Evolutionary conservation across 2,329 filamentous ascomycete genomes (phyloP).

Genomic region (Trichoderma sp.): DNA sequence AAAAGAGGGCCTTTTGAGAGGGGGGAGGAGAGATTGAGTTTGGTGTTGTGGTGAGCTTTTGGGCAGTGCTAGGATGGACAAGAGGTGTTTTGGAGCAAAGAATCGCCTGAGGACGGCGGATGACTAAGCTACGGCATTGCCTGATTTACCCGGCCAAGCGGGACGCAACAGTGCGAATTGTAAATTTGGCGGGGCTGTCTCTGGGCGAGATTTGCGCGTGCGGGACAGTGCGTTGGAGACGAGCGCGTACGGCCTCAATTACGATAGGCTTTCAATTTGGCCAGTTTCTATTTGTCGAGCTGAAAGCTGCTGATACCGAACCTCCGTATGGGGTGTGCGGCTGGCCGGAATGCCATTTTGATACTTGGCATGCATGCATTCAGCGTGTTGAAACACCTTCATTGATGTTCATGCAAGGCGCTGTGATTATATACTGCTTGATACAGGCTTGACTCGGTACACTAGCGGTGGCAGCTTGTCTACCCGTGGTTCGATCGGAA

Average conservation of each 20-base stretch:
- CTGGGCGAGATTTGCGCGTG: neutral
- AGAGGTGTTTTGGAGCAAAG: constrained; percentile 32
- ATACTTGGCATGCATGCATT: neutral
- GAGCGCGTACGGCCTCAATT: neutral
- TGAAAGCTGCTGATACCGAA: constrained; percentile 1
- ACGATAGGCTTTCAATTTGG: constrained; percentile 26
- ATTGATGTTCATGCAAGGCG: neutral
- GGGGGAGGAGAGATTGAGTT: constrained; percentile 15
- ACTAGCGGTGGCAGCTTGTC: neutral
- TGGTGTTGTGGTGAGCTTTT: constrained; percentile 25
- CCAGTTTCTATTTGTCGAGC: constrained; percentile 27
- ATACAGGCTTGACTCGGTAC: neutral
- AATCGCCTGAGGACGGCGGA: constrained; percentile 32
- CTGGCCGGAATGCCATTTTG: neutral
- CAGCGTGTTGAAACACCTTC: neutral
- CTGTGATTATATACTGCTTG: neutral
- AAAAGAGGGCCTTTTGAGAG: constrained; percentile 19
- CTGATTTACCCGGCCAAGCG: constrained; percentile 26
- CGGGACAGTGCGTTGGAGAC: constrained; percentile 23
- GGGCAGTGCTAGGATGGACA: constrained; percentile 30
- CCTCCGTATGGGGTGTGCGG: neutral
- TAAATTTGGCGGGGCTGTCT: neutral
- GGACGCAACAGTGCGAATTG: constrained; percentile 32
- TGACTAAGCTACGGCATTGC: constrained; percentile 36
- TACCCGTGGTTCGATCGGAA: neutral